Base-by-base conservation (phyloP, 768 basidiomycete genomes). In the Lactifluus rugatus region DNA sequence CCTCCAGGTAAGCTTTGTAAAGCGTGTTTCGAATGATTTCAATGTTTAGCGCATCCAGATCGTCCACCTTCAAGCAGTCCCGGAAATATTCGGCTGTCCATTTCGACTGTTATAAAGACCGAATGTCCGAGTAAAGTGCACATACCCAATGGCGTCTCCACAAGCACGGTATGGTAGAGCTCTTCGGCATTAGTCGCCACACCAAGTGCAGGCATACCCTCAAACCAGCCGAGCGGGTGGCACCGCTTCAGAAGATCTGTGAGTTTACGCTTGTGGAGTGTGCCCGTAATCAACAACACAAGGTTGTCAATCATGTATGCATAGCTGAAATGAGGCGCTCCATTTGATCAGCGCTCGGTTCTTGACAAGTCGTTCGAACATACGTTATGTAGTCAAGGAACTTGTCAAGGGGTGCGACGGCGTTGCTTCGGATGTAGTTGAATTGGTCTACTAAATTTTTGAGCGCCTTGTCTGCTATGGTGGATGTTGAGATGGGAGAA, bases 221-320 rank as follows among this genome's bases (percentile, higher is more conserved):
- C 96, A 67, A 99, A 99, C 44, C 93, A 81, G 17, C 96, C 96
- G 37, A 99, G 78, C 2, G 96, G 96, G 68, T 99, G 96, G 74
- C 96, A 99, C 37, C 96, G 84, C 65, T 94, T 92, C 37, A 99
- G 75, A 3, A 99, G 82, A 69, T 99, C 96, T 64, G 96, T 92
- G 2, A 95, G 97, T 70, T 98, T 95, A 57, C 96, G 81, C 72
- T 97, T 94, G 67, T 98, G 94, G 34, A 99, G 74, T 0, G 95
- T 98, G 21, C 96, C 96, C 16, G 96, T 94, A 62, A 98, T 99
- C 67, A 99, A 80, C 53, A 99, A 80, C 58, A 99, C 86, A 67
- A 99, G 89, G 70, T 99, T 99, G 81, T 99, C 96, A 69, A 99
- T 98, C 96, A 99, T 99, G 74, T 98, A 99, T 31, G 84, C 93